phyloP scores from a whole-genome alignment of 1,284 basidiomycete genomes.

The Cerrena zonata region DNA sequence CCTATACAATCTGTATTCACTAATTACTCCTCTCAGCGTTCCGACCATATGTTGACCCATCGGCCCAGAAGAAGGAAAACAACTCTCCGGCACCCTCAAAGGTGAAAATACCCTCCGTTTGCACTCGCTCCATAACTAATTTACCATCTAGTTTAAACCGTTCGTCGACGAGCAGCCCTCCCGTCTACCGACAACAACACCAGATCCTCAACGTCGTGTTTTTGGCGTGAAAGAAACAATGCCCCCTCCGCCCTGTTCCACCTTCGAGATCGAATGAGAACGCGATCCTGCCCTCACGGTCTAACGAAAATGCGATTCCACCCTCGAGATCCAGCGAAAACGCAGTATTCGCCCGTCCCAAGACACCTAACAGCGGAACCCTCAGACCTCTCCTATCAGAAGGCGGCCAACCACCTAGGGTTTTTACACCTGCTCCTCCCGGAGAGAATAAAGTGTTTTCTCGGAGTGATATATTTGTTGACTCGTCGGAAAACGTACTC shows the following conservation, averaged over 20 bases:
- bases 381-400: slow-evolving; percentile 1
- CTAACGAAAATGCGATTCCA: slow-evolving; percentile 4
- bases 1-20: too few relatives aligned
- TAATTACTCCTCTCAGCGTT: slow-evolving; percentile 25
- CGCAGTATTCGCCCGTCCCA: slow-evolving; percentile 2
- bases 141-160: slow-evolving; percentile 10
- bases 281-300: not conserved
- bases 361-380: slow-evolving; percentile 2
- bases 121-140: slow-evolving; percentile 8
- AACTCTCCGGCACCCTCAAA: slow-evolving; percentile 41
- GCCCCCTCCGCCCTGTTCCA: not conserved
- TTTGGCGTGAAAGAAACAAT: slow-evolving; percentile 4
- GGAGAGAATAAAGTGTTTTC: not conserved
- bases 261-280: too few relatives aligned
- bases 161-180: slow-evolving; percentile 19
- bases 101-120: slow-evolving; percentile 24
- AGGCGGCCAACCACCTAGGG: not conserved
- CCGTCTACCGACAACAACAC: not conserved
- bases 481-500: not conserved
- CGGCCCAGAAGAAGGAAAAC: slow-evolving; percentile 41
- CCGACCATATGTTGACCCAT: slow-evolving; percentile 52
- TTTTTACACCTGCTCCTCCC: slow-evolving; percentile 7
- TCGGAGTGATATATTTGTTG: slow-evolving; percentile 6
- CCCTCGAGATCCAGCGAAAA: not conserved
- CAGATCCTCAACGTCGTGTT: slow-evolving; percentile 4